Evolutionary conservation across 2,329 filamentous ascomycete genomes (phyloP).

Genomic region (Parasarocladium wereldwijsianum): DNA sequence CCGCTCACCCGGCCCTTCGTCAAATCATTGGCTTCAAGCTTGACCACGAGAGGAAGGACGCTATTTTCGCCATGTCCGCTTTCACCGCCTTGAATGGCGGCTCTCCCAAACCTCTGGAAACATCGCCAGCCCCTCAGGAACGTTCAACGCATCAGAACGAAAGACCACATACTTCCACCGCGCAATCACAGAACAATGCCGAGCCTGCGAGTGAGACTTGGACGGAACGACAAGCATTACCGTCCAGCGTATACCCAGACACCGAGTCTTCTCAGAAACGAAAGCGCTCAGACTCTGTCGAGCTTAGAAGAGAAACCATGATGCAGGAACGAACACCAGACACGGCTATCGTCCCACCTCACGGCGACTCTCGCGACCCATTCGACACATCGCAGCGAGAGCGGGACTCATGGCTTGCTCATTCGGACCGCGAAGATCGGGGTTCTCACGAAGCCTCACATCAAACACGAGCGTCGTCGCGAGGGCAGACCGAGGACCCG

Average conservation of each 20-base stretch:
- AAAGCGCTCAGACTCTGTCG: conserved; percentile 54
- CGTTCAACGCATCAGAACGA: conserved; percentile 19
- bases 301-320: conserved; percentile 24
- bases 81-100: conserved; percentile 37
- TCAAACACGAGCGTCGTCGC: conserved; percentile 27
- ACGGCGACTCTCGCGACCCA: conserved; percentile 24
- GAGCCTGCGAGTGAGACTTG: conserved; percentile 8
- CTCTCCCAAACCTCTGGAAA: conserved; percentile 28
- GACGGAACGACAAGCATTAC: conserved; percentile 21
- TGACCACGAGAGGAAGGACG: no score
- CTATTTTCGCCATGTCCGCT: conserved; percentile 28
- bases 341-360: conserved; percentile 13
- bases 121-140: conserved; percentile 14
- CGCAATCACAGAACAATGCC: conserved; percentile 15
- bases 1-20: no score
- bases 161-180: conserved; percentile 13
- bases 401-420: conserved; percentile 34
- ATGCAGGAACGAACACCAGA: conserved; percentile 20
- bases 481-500: conserved; percentile 35
- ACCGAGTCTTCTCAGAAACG: conserved; percentile 41
- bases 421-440: conserved; percentile 31
- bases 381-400: conserved; percentile 29
- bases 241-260: no score
- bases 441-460: conserved; percentile 30
- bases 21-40: neutral